Conservation (phyloP, 768 basidiomycete genomes). For the Flagelloscypha sp. region DNA sequence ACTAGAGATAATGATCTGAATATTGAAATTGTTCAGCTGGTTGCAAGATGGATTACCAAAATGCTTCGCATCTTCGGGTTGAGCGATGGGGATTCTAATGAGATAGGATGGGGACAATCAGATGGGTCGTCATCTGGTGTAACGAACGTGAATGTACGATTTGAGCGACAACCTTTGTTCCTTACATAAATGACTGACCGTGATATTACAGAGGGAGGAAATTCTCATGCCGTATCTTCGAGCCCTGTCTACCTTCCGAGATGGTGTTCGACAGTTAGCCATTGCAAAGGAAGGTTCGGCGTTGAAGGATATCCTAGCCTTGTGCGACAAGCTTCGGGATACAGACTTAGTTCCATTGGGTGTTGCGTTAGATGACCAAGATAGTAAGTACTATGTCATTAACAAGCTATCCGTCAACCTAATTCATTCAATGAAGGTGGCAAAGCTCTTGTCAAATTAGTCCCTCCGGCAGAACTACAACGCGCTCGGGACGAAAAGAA, state of each 20-base stretch:
- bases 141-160: slow-evolving; percentile 46
- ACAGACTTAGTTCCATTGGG: slow-evolving; percentile 87
- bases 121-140: slow-evolving; percentile 33
- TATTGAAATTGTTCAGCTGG: slow-evolving; percentile 52
- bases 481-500: slow-evolving; percentile 85
- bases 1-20: slow-evolving; percentile 50
- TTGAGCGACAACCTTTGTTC: not conserved
- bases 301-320: slow-evolving; percentile 70
- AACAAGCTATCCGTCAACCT: slow-evolving; percentile 5
- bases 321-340: slow-evolving; percentile 88
- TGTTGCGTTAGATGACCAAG: slow-evolving; percentile 93
- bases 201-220: slow-evolving; percentile 59
- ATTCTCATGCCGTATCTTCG: slow-evolving; percentile 84
- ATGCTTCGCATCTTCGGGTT: slow-evolving; percentile 79
- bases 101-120: slow-evolving; percentile 91
- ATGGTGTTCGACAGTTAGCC: slow-evolving; percentile 76
- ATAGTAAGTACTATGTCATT: slow-evolving; percentile 43
- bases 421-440: slow-evolving; percentile 50
- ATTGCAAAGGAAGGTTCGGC: slow-evolving; percentile 61
- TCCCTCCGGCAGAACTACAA: slow-evolving; percentile 73
- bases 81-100: slow-evolving; percentile 55
- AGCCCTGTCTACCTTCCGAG: slow-evolving; percentile 82
- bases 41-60: slow-evolving; percentile 59
- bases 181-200: slow-evolving; percentile 9
- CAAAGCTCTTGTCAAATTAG: slow-evolving; percentile 90